Base-by-base conservation (phyloP, 768 basidiomycete species). In the Lactarius sp. region DNA sequence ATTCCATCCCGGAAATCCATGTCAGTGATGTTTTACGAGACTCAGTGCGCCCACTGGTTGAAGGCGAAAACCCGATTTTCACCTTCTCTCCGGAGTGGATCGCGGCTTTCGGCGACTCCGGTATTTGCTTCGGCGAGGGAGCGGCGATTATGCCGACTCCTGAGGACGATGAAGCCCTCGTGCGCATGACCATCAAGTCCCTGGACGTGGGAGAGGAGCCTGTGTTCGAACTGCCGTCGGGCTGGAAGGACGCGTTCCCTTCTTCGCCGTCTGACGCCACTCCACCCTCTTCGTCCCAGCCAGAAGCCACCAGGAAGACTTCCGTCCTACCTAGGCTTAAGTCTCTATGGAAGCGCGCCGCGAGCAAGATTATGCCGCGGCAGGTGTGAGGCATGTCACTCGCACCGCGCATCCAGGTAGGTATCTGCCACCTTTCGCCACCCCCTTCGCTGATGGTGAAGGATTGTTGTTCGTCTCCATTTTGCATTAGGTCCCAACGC, bases 271-370 rank as follows among this genome's bases (percentile, higher is more conserved):
- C 46, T 33, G 59, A 18, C 13, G 37, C 50, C 41, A 8, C 18
- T 0, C 22, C 5, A 14, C 49, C 53, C 10, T 59, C 63, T 42
- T 54, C 36, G 10, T 14, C 47, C 33, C 39, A 51, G n/a, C 22
- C 54, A 14, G 52, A 52, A 20, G 18, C 1, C 33, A 44, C 53
- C 20, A 55, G 14, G 58, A 64, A 56, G 54, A 56, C 31, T 20
- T 60, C 63, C 14, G 53, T 64, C 41, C 49, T 64, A 6, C 58
- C 58, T 34, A 52, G 31, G 33, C 39, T 64, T 22, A 64, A 64
- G 49, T 60, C 59, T 14, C 41, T 64, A 13, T 64, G 63, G 63
- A 64, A 64, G 63, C 63, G 63, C 14, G 63, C 59, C 33, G 33
- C 59, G 39, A 56, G 53, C 53, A 64, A 56, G 37, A 31, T 64